Evolutionary conservation across 2,329 filamentous ascomycete genomes (phyloP).

Genomic region (Emericellopsis atlantica): DNA sequence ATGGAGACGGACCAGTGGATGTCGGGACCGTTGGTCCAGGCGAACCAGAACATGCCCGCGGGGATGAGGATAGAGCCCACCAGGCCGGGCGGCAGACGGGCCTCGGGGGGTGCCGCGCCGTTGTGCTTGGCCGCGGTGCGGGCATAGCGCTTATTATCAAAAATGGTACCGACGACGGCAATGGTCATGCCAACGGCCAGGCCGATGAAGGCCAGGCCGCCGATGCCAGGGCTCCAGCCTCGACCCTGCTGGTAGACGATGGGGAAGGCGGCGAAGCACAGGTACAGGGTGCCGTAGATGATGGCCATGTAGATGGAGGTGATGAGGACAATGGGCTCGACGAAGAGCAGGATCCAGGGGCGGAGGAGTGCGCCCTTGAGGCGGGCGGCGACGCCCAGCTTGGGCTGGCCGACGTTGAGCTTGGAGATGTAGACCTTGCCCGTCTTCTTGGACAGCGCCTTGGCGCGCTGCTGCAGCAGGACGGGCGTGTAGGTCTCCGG

Average conservation of each 20-base stretch:
- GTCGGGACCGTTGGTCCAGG: conserved; percentile 44
- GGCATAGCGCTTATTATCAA: conserved; percentile 41
- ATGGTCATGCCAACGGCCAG: conserved; percentile 49
- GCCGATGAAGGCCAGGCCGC: conserved; percentile 50
- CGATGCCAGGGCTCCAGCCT: conserved; percentile 45
- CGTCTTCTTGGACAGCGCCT: conserved; percentile 33
- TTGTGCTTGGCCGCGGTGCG: conserved; percentile 29
- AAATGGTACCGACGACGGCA: conserved; percentile 39
- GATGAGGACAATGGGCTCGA: conserved; percentile 53
- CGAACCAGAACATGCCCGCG: conserved; percentile 51
- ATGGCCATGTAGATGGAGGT: conserved; percentile 52
- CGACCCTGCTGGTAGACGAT: conserved; percentile 48
- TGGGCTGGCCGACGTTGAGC: conserved; percentile 28
- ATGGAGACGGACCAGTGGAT: conserved; percentile 46
- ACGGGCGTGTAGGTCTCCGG: conserved; percentile 50
- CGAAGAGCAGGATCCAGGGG: conserved; percentile 53
- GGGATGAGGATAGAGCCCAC: conserved; percentile 47
- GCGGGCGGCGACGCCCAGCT: conserved; percentile 27
- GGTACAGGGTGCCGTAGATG: conserved; percentile 40
- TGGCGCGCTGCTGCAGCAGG: conserved; percentile 38
- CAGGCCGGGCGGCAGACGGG: conserved; percentile 46
- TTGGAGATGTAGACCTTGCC: conserved; percentile 43
- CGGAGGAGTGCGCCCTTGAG: conserved; percentile 45
- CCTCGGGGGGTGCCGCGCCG: conserved; percentile 50
- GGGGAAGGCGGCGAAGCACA: conserved; percentile 41